Evolutionary conservation across 2,329 filamentous ascomycete genomes (phyloP).

Genomic region (Sclerotinia borealis): DNA sequence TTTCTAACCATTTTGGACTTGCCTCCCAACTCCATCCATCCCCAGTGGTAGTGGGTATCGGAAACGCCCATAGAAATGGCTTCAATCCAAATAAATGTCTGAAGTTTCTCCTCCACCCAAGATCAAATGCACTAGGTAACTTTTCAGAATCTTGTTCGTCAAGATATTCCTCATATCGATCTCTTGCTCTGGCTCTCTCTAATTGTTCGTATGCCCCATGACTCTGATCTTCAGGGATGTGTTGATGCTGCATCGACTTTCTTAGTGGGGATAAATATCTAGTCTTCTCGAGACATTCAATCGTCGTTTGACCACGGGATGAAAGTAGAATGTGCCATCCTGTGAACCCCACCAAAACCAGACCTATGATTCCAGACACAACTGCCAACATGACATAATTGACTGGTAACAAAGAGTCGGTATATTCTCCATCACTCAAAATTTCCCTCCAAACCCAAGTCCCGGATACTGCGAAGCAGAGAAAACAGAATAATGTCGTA

Average conservation of each 20-base stretch:
- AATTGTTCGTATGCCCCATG: slow-evolving; percentile 40
- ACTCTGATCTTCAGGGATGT: slow-evolving; percentile 40
- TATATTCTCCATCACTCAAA: slow-evolving; percentile 60
- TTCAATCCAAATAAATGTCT: slow-evolving; percentile 72
- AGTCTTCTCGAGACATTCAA: slow-evolving; percentile 94
- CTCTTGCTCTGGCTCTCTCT: slow-evolving; percentile 58
- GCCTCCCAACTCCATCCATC: slow-evolving; percentile 95
- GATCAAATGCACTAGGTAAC: slow-evolving; percentile 88
- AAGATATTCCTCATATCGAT: slow-evolving; percentile 73
- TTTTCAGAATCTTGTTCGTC: slow-evolving; percentile 84
- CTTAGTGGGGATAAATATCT: slow-evolving; percentile 80
- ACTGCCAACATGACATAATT: slow-evolving; percentile 88
- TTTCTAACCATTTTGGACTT: slow-evolving; percentile 69
- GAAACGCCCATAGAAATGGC: slow-evolving; percentile 69
- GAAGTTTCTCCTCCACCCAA: slow-evolving; percentile 77
- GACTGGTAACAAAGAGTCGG: slow-evolving; percentile 74
- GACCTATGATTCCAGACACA: slow-evolving; percentile 80
- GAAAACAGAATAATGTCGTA: slow-evolving; percentile 77
- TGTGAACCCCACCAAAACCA: slow-evolving; percentile 86
- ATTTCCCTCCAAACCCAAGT: slow-evolving; percentile 85
- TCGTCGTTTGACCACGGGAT: slow-evolving; percentile 77
- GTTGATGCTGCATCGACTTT: slow-evolving; percentile 60
- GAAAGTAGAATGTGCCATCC: slow-evolving; percentile 86
- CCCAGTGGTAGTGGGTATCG: slow-evolving; percentile 77
- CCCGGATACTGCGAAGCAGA: slow-evolving; percentile 69